Evolutionary conservation across 2,329 filamentous ascomycete species (phyloP), one percentile per base, ranked within the genome.

Genomic region (Aureobasidium melanogenum): DNA sequence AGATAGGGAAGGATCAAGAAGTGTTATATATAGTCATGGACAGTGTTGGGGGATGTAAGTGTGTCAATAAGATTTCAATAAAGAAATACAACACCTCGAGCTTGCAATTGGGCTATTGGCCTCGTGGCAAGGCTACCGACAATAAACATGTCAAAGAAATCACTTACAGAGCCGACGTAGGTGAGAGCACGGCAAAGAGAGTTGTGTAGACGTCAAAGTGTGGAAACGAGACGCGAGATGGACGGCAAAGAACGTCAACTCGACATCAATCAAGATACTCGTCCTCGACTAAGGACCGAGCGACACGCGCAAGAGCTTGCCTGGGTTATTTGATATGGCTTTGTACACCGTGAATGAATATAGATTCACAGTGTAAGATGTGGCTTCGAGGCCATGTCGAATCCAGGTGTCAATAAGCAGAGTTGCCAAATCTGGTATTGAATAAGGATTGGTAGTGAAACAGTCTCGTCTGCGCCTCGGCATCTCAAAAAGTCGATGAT

Each of bases 341-440:
- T 57, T 57, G 54, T 57, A 47, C 17, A 38, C 22, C 15, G 30
- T 47, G 28, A 57, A 57, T 46, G 39, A 26, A 57, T 32, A 34
- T 32, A 22, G 28, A 59, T 47, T 38, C 47, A 43, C 36, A 47
- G 30, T 30, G 47, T 34, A 44, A 17, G n/a, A 28, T 24, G 52
- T 38, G 26, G 57, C 55, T 60, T 24, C 9, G 46, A 39, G n/a
- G 17, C 34, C 34, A 43, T 47, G 36, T 63, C 63, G 30, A 60
- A 63, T 63, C 24, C 44, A 52, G 63, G 59, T 56, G 17, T 66
- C 64, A 66, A 66, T 66, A 65, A 56, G 62, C 15, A 58, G 32
- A 58, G 38, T 52, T 55, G 17, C 46, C 61, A 56, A 41, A 60
- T 61, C 12, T 61, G 60, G 62, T 63, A 52, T 56, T 67, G 62